Base-by-base conservation (phyloP, 148 eudicot genomes). In the Heliamphora exappendiculata region DNA sequence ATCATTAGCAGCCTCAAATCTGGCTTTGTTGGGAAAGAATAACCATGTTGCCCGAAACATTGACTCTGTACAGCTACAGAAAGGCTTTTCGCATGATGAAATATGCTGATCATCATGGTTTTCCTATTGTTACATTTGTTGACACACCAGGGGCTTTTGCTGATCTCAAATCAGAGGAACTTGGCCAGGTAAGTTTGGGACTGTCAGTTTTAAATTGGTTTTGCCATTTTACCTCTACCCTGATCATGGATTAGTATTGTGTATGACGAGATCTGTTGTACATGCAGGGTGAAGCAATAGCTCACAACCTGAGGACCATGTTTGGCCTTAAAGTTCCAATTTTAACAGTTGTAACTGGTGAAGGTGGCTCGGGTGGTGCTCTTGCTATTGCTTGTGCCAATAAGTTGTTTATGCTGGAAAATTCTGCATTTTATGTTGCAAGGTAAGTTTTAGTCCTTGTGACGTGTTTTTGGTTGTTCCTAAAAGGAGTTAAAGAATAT, bases 301-400 rank as follows among this genome's bases (percentile, higher is more conserved):
- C 97, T 49, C 87, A 85, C 72, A 92, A 92, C 83, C 86, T 92
- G 76, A 87, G 91, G 84, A 83, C 91, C 70, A 92, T 92, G 97
- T 92, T 92, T 81, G 97, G 97, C 70, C 79, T 92, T 73, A 88
- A 90, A 81, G 95, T 92, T 57, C 97, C 97, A 36, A 84, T 92
- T 77, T 49, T 92, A 45, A 90, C 95, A 77, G 85, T 92, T 79
- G 93, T 92, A 22, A 90, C 90, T 76, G 97, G 97, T 72, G 97
- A 92, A 90, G 97, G 97, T 77, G 97, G 97, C 58, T 92, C 97
- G 77, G 97, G 97, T 73, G 97, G 97, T 84, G 97, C 97, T 80
- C 81, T 92, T 64, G 97, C 97, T 74, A 92, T 92, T 82, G 94
- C 90, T 10, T 92, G 97, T 89, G 94, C 91, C 72, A 92, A 92